A percentile compares a stretch with the other conserved stretches of the same genome.
Conservation (phyloP, 352 stramenopile species). For the Phytophthora kernoviae region DNA sequence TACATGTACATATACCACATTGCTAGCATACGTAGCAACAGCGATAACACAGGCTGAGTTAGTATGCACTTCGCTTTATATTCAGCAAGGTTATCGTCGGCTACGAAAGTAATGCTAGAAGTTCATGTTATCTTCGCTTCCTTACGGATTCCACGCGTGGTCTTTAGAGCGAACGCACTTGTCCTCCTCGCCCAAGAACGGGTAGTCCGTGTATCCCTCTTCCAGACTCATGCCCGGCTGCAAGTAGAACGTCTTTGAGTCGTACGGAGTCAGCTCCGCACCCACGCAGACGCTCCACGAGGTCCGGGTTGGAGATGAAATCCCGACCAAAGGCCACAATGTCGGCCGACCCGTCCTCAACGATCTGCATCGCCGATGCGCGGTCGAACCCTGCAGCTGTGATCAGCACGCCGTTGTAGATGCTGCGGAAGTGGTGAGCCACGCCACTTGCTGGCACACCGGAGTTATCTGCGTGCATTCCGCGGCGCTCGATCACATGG, state of each 20-base stretch:
- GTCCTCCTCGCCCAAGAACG: slow-evolving; percentile 22
- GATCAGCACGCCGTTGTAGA: slow-evolving; percentile 67
- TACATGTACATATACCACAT: too few relatives aligned
- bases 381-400: slow-evolving; percentile 45
- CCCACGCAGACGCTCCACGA: slow-evolving; percentile 58
- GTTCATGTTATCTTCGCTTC: too few relatives aligned
- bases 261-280: slow-evolving; percentile 40
- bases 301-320: slow-evolving; percentile 49
- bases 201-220: slow-evolving; percentile 58
- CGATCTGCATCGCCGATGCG: slow-evolving; percentile 38
- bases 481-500: slow-evolving; percentile 54
- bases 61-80: too few relatives aligned
- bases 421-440: slow-evolving; percentile 37
- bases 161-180: slow-evolving; percentile 11
- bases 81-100: too few relatives aligned
- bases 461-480: slow-evolving; percentile 32
- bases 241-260: slow-evolving; percentile 47
- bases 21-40: too few relatives aligned
- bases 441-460: slow-evolving; percentile 32
- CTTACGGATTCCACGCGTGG: too few relatives aligned
- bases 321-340: slow-evolving; percentile 55
- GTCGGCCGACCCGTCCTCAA: slow-evolving; percentile 51
- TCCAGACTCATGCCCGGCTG: slow-evolving; percentile 20
- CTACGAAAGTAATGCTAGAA: too few relatives aligned
- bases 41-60: too few relatives aligned